Conservation (phyloP, 2,329 filamentous ascomycete genomes). For the Colletotrichum viniferum region DNA sequence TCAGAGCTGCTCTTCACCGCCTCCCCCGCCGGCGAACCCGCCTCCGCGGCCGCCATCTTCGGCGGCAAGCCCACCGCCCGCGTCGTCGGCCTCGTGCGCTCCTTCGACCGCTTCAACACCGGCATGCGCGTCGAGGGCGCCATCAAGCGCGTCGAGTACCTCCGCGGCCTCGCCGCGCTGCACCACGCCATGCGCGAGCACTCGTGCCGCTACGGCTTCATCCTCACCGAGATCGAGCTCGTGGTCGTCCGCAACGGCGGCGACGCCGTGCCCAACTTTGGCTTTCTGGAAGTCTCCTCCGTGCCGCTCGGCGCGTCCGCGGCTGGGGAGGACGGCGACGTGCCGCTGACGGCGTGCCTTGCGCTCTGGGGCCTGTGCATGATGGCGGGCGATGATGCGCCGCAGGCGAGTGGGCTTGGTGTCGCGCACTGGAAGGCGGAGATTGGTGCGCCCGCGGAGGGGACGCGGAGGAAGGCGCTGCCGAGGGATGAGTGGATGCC, state of each 20-base stretch:
- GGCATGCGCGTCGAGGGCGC: conserved; percentile 88
- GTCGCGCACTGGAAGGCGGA: conserved; percentile 71
- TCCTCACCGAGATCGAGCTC: conserved; percentile 94
- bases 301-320: conserved; percentile 58
- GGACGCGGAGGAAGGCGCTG: conserved; percentile 71
- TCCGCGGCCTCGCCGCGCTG: conserved; percentile 82
- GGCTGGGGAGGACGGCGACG: conserved; percentile 35
- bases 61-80: conserved; percentile 57
- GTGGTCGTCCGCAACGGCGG: conserved; percentile 84
- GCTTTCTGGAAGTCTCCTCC: conserved; percentile 78
- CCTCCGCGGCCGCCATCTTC: conserved; percentile 57
- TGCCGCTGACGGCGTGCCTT: conserved; percentile 70
- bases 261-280: conserved; percentile 78
- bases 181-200: conserved; percentile 95
- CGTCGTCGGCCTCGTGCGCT: conserved; percentile 85
- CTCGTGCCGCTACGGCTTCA: conserved; percentile 91
- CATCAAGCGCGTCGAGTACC: conserved; percentile 83
- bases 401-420: conserved; percentile 43
- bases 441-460: conserved; percentile 76
- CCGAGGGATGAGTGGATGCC: conserved; percentile 80
- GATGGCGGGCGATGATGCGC: conserved; percentile 65
- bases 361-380: conserved; percentile 81
- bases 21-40: conserved; percentile 61
- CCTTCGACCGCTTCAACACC: conserved; percentile 93
- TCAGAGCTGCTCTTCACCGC: conserved; percentile 66